phyloP scores from a whole-genome alignment of 176 grass and related monocot species.

The Eleusine coracana region DNA sequence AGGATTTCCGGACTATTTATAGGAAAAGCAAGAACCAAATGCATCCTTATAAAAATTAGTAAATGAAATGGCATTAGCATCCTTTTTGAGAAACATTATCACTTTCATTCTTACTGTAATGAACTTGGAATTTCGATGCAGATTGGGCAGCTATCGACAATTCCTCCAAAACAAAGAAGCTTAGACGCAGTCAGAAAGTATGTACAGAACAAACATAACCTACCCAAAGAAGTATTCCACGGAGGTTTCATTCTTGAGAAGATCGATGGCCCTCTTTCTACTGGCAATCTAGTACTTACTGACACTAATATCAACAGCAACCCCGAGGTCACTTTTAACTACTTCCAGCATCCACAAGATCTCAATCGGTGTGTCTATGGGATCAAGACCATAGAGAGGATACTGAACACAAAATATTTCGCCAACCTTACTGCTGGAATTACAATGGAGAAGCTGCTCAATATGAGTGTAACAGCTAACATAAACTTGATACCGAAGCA shows the following conservation, averaged over 20 bases:
- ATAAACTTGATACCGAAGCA: slow-evolving; percentile 87
- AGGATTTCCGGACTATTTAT: slow-evolving; percentile 17
- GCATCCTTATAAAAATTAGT: background rate
- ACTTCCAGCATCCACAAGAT: slow-evolving; percentile 75
- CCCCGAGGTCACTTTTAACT: slow-evolving; percentile 80
- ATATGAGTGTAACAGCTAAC: slow-evolving; percentile 73
- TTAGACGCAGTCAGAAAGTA: slow-evolving; percentile 59
- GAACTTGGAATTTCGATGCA: slow-evolving; percentile 50
- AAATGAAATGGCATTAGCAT: slow-evolving; percentile 15
- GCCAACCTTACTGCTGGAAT: slow-evolving; percentile 50
- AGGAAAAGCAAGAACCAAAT: background rate
- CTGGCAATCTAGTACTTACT: slow-evolving; percentile 55
- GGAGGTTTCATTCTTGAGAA: slow-evolving; percentile 92
- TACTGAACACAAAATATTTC: slow-evolving; percentile 62
- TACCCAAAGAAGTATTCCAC: slow-evolving; percentile 73
- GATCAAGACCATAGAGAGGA: slow-evolving; percentile 56
- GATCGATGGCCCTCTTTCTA: slow-evolving; percentile 71
- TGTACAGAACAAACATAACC: slow-evolving; percentile 50
- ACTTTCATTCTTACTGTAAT: slow-evolving; percentile 13
- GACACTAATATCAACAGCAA: slow-evolving; percentile 62
- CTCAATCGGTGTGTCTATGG: slow-evolving; percentile 62
- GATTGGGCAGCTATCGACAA: slow-evolving; percentile 89
- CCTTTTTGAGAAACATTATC: slow-evolving; percentile 25
- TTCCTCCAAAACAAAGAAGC: slow-evolving; percentile 81
- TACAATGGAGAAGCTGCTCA: slow-evolving; percentile 62